Percentiles rank a stretch among this genome's conserved stretches.
Evolutionary conservation across 352 stramenopile genomes (phyloP).

Genomic region (Blastocystis sp.): DNA sequence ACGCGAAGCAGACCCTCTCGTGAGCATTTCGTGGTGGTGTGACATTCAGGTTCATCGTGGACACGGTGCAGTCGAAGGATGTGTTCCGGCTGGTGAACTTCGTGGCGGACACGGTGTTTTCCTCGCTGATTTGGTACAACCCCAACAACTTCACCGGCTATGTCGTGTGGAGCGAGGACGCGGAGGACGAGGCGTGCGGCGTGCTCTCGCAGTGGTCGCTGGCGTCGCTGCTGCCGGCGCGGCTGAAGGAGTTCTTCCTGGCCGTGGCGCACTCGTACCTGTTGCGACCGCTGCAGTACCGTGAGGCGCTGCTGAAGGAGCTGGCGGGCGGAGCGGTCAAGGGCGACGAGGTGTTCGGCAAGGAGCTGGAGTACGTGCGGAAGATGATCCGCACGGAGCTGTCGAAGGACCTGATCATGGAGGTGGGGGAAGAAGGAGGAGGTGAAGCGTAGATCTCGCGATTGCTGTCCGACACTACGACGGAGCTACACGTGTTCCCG

Average conservation of each 20-base stretch:
- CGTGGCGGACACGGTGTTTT: conserved; percentile 4
- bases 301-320: conserved; percentile 25
- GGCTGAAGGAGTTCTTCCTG: conserved; percentile 83
- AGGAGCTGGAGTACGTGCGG: conserved; percentile 77
- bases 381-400: conserved; percentile 79
- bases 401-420: conserved; percentile 78
- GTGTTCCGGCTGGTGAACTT: conserved; percentile 70
- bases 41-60: conserved; percentile 54
- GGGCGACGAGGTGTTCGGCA: conserved; percentile 73
- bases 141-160: conserved; percentile 70
- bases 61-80: conserved; percentile 68
- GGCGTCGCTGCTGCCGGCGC: conserved; percentile 80
- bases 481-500: conserved; percentile 31
- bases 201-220: conserved; percentile 85
- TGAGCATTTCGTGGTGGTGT: background rate
- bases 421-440: conserved; percentile 71
- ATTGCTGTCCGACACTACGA: background rate
- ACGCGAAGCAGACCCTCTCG: background rate
- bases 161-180: background rate
- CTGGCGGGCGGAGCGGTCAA: conserved; percentile 71
- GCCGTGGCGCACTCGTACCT: conserved; percentile 83
- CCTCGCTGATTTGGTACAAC: conserved; percentile 70
- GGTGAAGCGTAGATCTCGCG: conserved; percentile 26
- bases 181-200: background rate
- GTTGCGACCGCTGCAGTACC: conserved; percentile 71